A percentile compares a stretch with the other conserved stretches of the same genome.
Evolutionary conservation across 1,139 yeast species (phyloP).

Genomic region (Geotrichum carabidarum): DNA sequence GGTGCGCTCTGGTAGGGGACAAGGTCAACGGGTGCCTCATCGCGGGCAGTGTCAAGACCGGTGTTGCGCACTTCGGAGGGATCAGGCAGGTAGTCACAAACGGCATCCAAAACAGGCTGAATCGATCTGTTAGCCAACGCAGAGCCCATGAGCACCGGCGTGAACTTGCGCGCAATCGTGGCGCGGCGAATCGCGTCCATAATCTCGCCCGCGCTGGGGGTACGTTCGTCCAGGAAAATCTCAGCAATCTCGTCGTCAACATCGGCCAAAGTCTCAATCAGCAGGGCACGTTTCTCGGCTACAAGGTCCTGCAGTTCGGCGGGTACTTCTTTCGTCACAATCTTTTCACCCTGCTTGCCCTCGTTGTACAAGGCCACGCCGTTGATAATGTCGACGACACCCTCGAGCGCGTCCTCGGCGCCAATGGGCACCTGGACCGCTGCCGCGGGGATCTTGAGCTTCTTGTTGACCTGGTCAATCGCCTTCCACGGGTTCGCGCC

Average conservation of each 20-base stretch:
- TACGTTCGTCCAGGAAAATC: conserved; percentile 80
- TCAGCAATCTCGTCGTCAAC: conserved; percentile 97
- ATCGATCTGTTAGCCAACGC: conserved; percentile 94
- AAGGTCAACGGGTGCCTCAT: conserved; percentile 69
- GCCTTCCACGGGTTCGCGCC: conserved; percentile 97
- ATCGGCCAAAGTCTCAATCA: conserved; percentile 93
- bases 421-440: conserved; percentile 98
- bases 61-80: conserved; percentile 90
- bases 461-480: conserved; percentile 80
- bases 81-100: conserved; percentile 90
- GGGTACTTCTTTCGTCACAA: conserved; percentile 64
- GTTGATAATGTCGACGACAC: conserved; percentile 87
- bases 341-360: conserved; percentile 84
- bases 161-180: conserved; percentile 92
- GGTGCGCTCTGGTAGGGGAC: conserved; percentile 72
- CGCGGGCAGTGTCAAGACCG: conserved; percentile 70
- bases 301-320: conserved; percentile 67
- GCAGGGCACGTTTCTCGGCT: conserved; percentile 72
- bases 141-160: conserved; percentile 98
- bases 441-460: conserved; percentile 91
- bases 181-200: conserved; percentile 87
- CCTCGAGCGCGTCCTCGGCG: conserved; percentile 73
- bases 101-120: conserved; percentile 93
- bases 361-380: conserved; percentile 83
- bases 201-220: conserved; percentile 78